Conservation (phyloP, 2,329 filamentous ascomycete genomes). For the Emmonsiellopsis sp. region DNA sequence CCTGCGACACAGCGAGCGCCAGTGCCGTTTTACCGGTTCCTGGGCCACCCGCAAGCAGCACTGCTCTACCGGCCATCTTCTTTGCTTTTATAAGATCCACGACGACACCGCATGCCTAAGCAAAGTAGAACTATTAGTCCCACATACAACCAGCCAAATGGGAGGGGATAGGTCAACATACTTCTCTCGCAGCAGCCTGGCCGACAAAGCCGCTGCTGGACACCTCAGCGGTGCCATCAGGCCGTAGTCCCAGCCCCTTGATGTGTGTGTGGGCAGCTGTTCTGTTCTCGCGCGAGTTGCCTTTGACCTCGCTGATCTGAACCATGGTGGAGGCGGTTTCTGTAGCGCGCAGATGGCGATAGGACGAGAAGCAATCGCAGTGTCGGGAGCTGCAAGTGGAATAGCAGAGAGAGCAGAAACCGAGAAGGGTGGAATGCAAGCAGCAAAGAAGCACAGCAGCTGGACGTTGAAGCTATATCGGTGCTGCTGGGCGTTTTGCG, state of each 20-base stretch:
- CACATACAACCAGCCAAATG: slow-evolving; percentile 5
- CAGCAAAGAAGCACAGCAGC: no score
- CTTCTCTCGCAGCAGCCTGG: slow-evolving; percentile 79
- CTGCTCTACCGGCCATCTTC: slow-evolving; percentile 94
- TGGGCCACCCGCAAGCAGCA: slow-evolving; percentile 85
- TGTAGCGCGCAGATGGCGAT: neutral
- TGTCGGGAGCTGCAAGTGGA: neutral
- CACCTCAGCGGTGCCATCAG: slow-evolving; percentile 76
- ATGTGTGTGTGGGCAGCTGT: slow-evolving; percentile 97
- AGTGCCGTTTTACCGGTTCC: slow-evolving; percentile 96
- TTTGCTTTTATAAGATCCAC: slow-evolving; percentile 92
- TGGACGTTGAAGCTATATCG: no score
- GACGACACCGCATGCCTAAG: slow-evolving; percentile 85
- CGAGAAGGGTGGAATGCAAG: no score
- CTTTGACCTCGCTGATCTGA: slow-evolving; percentile 89
- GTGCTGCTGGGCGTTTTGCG: no score
- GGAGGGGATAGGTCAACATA: slow-evolving; percentile 32
- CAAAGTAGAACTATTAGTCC: slow-evolving; percentile 5
- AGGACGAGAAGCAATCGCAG: neutral
- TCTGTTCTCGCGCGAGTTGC: slow-evolving; percentile 87
- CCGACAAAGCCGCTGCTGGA: slow-evolving; percentile 80
- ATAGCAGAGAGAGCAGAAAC: neutral
- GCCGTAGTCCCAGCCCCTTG: slow-evolving; percentile 79
- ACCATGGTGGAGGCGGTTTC: slow-evolving; percentile 50
- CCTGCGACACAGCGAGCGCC: slow-evolving; percentile 89